Conservation (phyloP, 2,329 filamentous ascomycete genomes). For the Kalaharituber pfeilii region DNA sequence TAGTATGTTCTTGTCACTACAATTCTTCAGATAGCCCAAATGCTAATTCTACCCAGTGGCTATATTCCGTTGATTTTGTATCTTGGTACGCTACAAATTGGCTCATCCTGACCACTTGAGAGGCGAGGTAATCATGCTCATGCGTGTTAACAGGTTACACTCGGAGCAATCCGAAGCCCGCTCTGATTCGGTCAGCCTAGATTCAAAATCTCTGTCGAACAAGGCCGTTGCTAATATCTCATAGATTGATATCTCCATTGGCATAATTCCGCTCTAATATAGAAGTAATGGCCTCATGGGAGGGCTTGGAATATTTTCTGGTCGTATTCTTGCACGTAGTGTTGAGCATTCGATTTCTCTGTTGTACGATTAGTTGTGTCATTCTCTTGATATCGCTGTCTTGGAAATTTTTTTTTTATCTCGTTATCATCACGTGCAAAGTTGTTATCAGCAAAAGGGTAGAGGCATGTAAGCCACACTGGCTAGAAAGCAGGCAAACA, state of each 20-base stretch:
- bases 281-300: not conserved
- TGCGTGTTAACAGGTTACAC: slow-evolving; percentile 53
- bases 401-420: not conserved
- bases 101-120: slow-evolving; percentile 7
- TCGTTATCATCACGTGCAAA: not conserved
- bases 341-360: no score
- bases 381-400: not conserved
- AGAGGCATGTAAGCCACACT: no score
- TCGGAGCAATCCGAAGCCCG: slow-evolving; percentile 77
- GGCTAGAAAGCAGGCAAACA: no score
- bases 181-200: slow-evolving; percentile 46
- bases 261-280: slow-evolving; percentile 3
- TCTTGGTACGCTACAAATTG: slow-evolving; percentile 47
- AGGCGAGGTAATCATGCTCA: slow-evolving; percentile 9
- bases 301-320: not conserved
- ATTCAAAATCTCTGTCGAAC: slow-evolving; percentile 21
- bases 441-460: no score
- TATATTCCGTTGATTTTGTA: slow-evolving; percentile 95
- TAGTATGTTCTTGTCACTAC: slow-evolving; percentile 67
- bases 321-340: not conserved
- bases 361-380: no score
- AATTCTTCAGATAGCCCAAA: slow-evolving; percentile 11
- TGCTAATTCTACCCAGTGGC: slow-evolving; percentile 42
- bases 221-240: not conserved
- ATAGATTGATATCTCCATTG: slow-evolving; percentile 19